These are phyloP conservation scores for Lanmaoa pseudosensibilis DNA, from an alignment of 768 basidiomycete genomes.

Conservation along the genomic window DNA sequence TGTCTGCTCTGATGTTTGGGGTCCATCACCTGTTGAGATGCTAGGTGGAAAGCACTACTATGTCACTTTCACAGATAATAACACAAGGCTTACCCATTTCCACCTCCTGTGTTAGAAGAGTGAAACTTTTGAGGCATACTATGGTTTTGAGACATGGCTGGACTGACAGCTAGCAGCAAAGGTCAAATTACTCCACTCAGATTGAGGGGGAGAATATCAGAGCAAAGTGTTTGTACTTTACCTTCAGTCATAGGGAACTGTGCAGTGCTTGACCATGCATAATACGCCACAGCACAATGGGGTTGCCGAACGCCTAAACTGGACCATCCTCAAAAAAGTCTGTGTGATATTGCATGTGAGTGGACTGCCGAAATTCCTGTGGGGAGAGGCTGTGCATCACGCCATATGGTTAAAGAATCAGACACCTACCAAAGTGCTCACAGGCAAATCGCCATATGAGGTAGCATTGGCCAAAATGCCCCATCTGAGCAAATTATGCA, in stretches of 20 bases:
- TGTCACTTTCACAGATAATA: background rate
- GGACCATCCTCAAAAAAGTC: background rate
- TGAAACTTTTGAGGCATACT: background rate
- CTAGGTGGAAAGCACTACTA: background rate
- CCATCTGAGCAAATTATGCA: no score
- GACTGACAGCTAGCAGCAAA: background rate
- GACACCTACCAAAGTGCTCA: no score
- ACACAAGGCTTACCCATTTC: background rate
- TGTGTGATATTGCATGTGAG: background rate
- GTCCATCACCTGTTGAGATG: no score
- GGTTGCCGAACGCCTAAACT: background rate
- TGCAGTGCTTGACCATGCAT: background rate
- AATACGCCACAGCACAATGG: background rate
- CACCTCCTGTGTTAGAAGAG: background rate
- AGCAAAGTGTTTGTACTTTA: background rate
- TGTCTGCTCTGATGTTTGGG: background rate
- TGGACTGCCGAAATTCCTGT: background rate
- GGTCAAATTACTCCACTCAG: background rate
- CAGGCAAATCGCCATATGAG: no score
- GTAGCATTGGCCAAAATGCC: no score
- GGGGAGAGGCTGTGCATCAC: no score
- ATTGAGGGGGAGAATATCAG: background rate
- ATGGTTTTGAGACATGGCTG: background rate
- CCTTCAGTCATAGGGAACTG: background rate
- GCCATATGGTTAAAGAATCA: no score